These are phyloP conservation scores for Candida manassasensis DNA, from an alignment of 805 yeast species.

Conservation along the genomic window DNA sequence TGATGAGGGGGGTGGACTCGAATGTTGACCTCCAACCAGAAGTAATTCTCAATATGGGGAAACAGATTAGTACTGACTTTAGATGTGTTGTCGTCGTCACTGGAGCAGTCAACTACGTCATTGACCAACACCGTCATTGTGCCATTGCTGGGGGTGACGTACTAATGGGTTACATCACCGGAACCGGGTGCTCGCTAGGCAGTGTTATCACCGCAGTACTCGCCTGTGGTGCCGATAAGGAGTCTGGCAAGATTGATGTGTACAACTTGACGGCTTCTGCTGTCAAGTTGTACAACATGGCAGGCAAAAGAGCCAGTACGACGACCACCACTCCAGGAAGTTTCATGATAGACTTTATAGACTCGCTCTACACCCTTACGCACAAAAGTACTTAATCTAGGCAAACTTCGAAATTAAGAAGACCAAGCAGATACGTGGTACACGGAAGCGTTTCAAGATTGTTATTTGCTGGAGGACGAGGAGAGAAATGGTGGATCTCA, in stretches of 20 bases:
- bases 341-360: conserved; percentile 46
- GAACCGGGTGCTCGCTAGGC: conserved; percentile 81
- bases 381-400: too few species aligned
- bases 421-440: too few species aligned
- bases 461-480: too few species aligned
- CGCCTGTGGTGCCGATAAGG: conserved; percentile 31
- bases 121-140: conserved; percentile 18
- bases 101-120: conserved; percentile 41
- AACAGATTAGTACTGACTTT: conserved; percentile 44
- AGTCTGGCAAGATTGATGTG: conserved; percentile 15
- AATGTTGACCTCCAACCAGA: conserved; percentile 19
- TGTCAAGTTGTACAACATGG: conserved; percentile 52
- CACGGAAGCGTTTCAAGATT: too few species aligned
- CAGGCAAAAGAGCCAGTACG: conserved; percentile 52
- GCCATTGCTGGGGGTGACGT: conserved; percentile 53
- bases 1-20: conserved; percentile 75
- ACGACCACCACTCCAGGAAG: conserved; percentile 46
- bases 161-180: conserved; percentile 67
- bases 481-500: too few species aligned
- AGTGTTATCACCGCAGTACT: conserved; percentile 59
- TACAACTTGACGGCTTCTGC: conserved; percentile 52
- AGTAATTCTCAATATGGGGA: conserved; percentile 37
- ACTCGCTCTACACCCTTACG: conserved; percentile 31
- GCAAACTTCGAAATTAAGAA: too few species aligned
- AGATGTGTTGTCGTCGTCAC: conserved; percentile 66